Conservation (phyloP, 2,329 filamentous ascomycete genomes). For the Penicillium concentricum region DNA sequence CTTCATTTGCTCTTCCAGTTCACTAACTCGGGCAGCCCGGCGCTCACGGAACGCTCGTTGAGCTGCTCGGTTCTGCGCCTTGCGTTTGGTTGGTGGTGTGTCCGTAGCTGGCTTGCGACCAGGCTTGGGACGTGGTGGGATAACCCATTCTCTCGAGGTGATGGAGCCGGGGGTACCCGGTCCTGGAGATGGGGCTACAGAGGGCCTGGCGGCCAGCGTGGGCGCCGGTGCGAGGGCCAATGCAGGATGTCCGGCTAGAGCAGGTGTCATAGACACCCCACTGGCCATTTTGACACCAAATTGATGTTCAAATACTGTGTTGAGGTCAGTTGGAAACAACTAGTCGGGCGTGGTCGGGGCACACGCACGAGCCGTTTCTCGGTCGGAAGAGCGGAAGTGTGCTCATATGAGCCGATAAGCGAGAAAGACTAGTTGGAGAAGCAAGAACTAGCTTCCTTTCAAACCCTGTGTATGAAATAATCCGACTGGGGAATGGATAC, state of each 20-base stretch:
- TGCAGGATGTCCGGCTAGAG: slow-evolving; percentile 33
- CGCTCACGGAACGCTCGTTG: slow-evolving; percentile 89
- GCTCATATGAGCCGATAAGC: slow-evolving; percentile 33
- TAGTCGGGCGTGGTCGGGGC: slow-evolving; percentile 22
- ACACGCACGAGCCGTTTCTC: slow-evolving; percentile 28
- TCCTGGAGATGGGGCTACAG: slow-evolving; percentile 40
- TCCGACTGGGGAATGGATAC: background rate
- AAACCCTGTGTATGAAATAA: background rate
- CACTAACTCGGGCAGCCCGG: slow-evolving; percentile 78
- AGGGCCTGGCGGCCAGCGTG: slow-evolving; percentile 40
- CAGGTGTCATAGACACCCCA: slow-evolving; percentile 38
- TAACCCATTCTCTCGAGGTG: slow-evolving; percentile 81
- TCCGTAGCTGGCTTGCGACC: slow-evolving; percentile 92
- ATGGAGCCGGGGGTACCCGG: slow-evolving; percentile 52
- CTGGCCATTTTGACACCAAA: slow-evolving; percentile 35
- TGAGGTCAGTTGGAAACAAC: slow-evolving; percentile 21
- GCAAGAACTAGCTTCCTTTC: background rate
- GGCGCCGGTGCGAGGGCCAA: slow-evolving; percentile 34
- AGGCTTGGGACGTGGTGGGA: slow-evolving; percentile 81
- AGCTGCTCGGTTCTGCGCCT: slow-evolving; percentile 89
- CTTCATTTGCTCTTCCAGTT: slow-evolving; percentile 54
- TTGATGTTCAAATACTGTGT: slow-evolving; percentile 20
- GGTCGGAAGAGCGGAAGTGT: slow-evolving; percentile 39
- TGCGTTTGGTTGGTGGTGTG: slow-evolving; percentile 87
- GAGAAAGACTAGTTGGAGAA: slow-evolving; percentile 20